phyloP scores from a whole-genome alignment of 2,329 filamentous ascomycete genomes.

The Fusarium sp. region DNA sequence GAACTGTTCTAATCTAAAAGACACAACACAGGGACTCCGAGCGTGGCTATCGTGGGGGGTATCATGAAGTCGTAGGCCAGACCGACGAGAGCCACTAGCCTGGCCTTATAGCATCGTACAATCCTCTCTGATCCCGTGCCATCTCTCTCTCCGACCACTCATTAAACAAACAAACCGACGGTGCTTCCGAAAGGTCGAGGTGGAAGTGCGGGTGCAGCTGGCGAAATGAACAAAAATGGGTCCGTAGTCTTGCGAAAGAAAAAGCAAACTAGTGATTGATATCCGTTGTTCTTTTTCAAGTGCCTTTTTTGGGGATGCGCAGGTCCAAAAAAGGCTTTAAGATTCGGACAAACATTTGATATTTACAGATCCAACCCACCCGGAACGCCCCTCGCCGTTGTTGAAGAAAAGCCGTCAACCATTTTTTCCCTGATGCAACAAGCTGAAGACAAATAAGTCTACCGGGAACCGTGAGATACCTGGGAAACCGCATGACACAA shows the following conservation, averaged over 20 bases:
- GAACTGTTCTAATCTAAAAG: slow-evolving; percentile 41
- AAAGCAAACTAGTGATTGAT: slow-evolving; percentile 40
- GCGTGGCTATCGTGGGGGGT: slow-evolving; percentile 45
- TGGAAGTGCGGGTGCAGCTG: slow-evolving; percentile 5
- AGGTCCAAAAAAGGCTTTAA: slow-evolving; percentile 45
- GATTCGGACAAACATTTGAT: slow-evolving; percentile 45
- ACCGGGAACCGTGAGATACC: slow-evolving; percentile 47
- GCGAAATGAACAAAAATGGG: slow-evolving; percentile 7
- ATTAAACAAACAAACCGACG: slow-evolving; percentile 25
- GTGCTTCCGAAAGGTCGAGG: background rate
- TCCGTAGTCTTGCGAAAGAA: slow-evolving; percentile 19
- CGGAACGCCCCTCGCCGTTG: slow-evolving; percentile 54
- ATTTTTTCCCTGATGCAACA: slow-evolving; percentile 49
- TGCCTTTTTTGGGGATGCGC: slow-evolving; percentile 42
- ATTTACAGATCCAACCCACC: slow-evolving; percentile 52
- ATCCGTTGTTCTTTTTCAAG: slow-evolving; percentile 44
- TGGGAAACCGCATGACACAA: slow-evolving; percentile 48
- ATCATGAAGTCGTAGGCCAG: slow-evolving; percentile 46
- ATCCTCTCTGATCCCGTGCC: slow-evolving; percentile 40
- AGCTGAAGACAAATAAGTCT: slow-evolving; percentile 48
- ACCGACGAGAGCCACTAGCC: slow-evolving; percentile 34
- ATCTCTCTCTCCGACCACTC: slow-evolving; percentile 33
- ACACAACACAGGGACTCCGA: slow-evolving; percentile 42
- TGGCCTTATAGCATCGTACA: slow-evolving; percentile 43
- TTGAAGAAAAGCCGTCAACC: slow-evolving; percentile 50